These are phyloP conservation scores for Serendipita indica DNA, from an alignment of 768 basidiomycete species.

Conservation along the genomic window DNA sequence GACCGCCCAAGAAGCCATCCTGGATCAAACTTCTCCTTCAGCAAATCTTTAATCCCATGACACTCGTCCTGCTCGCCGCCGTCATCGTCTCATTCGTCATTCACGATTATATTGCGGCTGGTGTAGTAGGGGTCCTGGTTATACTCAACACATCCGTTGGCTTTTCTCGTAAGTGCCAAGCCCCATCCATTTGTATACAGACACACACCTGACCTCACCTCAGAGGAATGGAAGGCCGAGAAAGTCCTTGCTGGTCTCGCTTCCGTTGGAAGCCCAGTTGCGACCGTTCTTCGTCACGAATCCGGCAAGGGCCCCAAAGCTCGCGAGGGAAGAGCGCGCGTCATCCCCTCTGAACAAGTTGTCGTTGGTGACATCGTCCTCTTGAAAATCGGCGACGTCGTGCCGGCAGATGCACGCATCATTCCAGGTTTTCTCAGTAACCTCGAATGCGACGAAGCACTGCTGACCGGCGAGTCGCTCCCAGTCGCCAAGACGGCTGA, in stretches of 20 bases:
- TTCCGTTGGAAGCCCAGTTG: slow-evolving; percentile 6
- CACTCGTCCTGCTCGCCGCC: slow-evolving; percentile 21
- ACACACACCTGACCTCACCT: neutral
- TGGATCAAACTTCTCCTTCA: slow-evolving; percentile 14
- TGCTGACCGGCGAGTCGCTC: slow-evolving; percentile 38
- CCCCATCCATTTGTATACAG: neutral
- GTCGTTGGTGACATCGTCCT: slow-evolving; percentile 29
- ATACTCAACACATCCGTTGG: slow-evolving; percentile 23
- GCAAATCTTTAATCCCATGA: slow-evolving; percentile 29
- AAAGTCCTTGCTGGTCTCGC: neutral
- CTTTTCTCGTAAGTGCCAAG: neutral
- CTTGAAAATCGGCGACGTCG: slow-evolving; percentile 1
- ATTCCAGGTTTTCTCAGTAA: slow-evolving; percentile 27
- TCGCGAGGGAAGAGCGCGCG: slow-evolving; percentile 21
- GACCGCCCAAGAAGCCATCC: neutral
- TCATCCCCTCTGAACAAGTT: slow-evolving; percentile 28
- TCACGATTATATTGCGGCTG: slow-evolving; percentile 38
- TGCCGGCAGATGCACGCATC: slow-evolving; percentile 21
- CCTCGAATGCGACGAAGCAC: slow-evolving; percentile 36
- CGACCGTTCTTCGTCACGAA: slow-evolving; percentile 22
- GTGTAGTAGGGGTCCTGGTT: slow-evolving; percentile 33
- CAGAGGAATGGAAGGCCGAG: neutral
- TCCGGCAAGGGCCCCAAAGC: slow-evolving; percentile 27
- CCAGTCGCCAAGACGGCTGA: slow-evolving; percentile 32
- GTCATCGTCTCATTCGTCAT: slow-evolving; percentile 42